Percentiles rank a stretch among this genome's conserved stretches.
Evolutionary conservation across 495 filamentous ascomycete species (phyloP).

Genomic region (Penicillium salamii): DNA sequence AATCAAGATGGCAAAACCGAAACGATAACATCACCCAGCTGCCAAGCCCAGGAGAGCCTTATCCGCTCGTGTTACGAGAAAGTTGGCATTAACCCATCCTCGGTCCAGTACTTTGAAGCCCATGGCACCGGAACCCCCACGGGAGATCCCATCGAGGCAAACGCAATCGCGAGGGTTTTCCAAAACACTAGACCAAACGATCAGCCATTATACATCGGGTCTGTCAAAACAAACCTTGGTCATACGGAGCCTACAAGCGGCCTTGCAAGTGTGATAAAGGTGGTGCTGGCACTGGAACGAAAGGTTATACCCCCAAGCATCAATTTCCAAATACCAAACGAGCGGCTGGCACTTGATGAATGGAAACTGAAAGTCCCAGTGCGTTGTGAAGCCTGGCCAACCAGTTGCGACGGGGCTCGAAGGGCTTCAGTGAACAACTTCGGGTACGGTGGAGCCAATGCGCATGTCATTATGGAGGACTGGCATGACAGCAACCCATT

Average conservation of each 20-base stretch:
- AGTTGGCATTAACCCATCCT: conserved; percentile 22
- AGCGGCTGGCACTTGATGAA: conserved; percentile 13
- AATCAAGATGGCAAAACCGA: conserved; percentile 31
- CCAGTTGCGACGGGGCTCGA: conserved; percentile 1
- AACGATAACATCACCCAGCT: conserved; percentile 38
- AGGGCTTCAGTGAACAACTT: conserved; percentile 41
- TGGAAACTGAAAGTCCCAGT: not conserved
- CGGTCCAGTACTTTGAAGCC: conserved; percentile 41
- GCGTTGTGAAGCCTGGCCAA: conserved; percentile 19
- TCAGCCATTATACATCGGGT: conserved; percentile 27
- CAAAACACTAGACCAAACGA: conserved; percentile 6
- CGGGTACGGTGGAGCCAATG: conserved; percentile 43
- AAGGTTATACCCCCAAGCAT: conserved; percentile 50
- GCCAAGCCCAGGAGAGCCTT: conserved; percentile 26
- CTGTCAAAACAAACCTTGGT: conserved; percentile 50
- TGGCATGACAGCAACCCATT: not conserved
- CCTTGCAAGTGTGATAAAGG: conserved; percentile 56
- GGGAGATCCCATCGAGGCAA: conserved; percentile 41
- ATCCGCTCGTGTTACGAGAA: conserved; percentile 27
- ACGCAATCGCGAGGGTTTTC: conserved; percentile 28
- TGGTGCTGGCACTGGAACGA: conserved; percentile 47
- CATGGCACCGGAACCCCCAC: conserved; percentile 43
- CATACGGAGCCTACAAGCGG: conserved; percentile 53
- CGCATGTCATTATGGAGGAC: conserved; percentile 14
- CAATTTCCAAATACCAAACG: conserved; percentile 23